Percentiles rank a stretch among this genome's conserved stretches.
Evolutionary conservation across 2,329 filamentous ascomycete genomes (phyloP).

Genomic region (Coniochaeta sp.): DNA sequence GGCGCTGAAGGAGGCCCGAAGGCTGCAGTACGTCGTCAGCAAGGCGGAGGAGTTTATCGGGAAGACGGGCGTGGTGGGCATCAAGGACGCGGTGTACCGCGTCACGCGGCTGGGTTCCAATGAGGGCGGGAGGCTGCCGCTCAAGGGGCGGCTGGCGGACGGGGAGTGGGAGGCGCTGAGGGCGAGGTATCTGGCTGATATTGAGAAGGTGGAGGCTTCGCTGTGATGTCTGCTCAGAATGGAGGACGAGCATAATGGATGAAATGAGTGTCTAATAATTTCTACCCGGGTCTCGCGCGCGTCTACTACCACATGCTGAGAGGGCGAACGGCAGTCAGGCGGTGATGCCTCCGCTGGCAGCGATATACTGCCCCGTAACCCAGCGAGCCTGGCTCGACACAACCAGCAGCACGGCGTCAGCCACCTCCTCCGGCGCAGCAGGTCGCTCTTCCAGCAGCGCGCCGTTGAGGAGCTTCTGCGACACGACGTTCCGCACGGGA

Average conservation of each 20-base stretch:
- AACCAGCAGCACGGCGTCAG: constrained; percentile 31
- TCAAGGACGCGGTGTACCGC: constrained; percentile 54
- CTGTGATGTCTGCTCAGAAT: background rate
- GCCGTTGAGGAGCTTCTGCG: constrained; percentile 10
- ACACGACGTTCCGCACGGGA: constrained; percentile 11
- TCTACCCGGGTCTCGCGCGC: background rate
- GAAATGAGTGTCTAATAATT: background rate
- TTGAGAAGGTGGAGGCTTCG: constrained; percentile 15
- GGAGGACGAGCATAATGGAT: background rate
- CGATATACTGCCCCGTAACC: constrained; percentile 36
- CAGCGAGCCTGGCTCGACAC: constrained; percentile 30
- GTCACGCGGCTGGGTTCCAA: constrained; percentile 49
- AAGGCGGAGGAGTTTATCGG: constrained; percentile 56
- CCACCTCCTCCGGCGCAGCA: constrained; percentile 31
- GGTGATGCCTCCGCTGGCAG: constrained; percentile 28
- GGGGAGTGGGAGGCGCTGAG: constrained; percentile 46
- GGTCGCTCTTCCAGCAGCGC: constrained; percentile 24
- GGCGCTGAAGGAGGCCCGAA: constrained; percentile 40
- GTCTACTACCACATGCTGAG: background rate
- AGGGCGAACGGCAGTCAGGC: background rate
- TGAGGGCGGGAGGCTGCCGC: constrained; percentile 51
- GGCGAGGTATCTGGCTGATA: constrained; percentile 23
- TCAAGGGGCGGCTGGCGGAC: constrained; percentile 48
- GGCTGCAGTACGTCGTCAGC: constrained; percentile 55
- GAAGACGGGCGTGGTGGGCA: constrained; percentile 53